Base-by-base conservation (phyloP, 768 basidiomycete species). In the Lactarius hatsudake region DNA sequence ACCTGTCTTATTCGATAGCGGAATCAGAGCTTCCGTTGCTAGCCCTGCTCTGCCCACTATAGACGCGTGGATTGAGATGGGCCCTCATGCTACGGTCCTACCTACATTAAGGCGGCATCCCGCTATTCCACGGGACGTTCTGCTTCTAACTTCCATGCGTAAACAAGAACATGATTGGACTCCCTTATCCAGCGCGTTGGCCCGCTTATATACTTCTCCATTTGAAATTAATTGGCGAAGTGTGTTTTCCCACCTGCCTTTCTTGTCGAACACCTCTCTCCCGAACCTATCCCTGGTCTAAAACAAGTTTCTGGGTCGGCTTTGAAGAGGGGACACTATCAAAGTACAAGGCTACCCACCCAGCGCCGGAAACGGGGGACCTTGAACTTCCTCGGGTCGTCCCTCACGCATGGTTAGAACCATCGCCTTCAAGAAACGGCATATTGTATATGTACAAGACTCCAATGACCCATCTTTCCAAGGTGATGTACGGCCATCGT, bases 281-380 rank as follows among this genome's bases (percentile, higher is more conserved):
- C 90, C 90, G n/a, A 0, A 76, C 81, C 4, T 91, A 91, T 73
- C 87, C 88, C 1, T 88, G 90, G 69, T 77, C 81, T 12, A 77
- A 76, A 56, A 78, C 80, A 3, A 81, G 77, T 28, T 89, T 86
- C 73, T 90, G 87, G 87, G 80, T 86, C 2, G 73, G 76, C 0
- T 87, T 78, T 72, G 69, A 75, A 42, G 82, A 82, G 63, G 71
- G 68, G 17, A 59, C 34, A 1, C 26, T 38, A 8, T 38, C 38
- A 17, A 34, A 23, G 15, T 54, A 59, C 61, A 40, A 48, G 38
- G 9, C 42, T 8, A 32, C 42, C 23, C 34, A 40, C 40, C 54
- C n/a, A 5, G 38, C 30, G 30, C 38, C 63, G 56, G 63, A 58
- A 28, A 26, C 28, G n/a, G 36, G 23, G 28, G 59, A 7, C 23